Percentiles rank a stretch among this genome's conserved stretches.
phyloP scores from a whole-genome alignment of 345 rosid genomes.

The Psidium guajava region DNA sequence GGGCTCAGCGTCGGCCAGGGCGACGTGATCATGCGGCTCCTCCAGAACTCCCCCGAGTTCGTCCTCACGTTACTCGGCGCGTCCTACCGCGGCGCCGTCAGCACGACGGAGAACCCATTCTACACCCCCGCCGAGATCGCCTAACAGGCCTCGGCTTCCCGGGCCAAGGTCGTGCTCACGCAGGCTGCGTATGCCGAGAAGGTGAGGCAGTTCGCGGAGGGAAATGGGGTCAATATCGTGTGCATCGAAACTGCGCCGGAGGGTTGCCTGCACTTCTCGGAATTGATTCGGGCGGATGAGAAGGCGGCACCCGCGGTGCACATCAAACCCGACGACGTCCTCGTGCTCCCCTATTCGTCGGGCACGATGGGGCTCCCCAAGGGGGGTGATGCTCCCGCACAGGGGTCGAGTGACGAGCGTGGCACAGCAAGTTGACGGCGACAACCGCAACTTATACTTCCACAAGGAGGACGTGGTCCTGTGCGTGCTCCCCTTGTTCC shows the following conservation, averaged over 20 bases:
- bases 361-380: slow-evolving; percentile 94
- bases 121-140: slow-evolving; percentile 62
- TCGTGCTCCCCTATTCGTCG: slow-evolving; percentile 86
- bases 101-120: slow-evolving; percentile 79
- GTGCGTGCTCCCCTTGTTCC: slow-evolving; percentile 73
- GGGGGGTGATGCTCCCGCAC: slow-evolving; percentile 92
- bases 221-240: slow-evolving; percentile 20
- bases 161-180: slow-evolving; percentile 46
- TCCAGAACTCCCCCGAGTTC: slow-evolving; percentile 62
- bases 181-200: slow-evolving; percentile 46
- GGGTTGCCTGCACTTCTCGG: slow-evolving; percentile 55
- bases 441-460: slow-evolving; percentile 75
- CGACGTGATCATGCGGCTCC: slow-evolving; percentile 69
- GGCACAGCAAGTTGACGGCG: slow-evolving; percentile 92
- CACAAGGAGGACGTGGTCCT: slow-evolving; percentile 63
- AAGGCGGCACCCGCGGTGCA: slow-evolving; percentile 16
- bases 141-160: slow-evolving; percentile 56
- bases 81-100: slow-evolving; percentile 49
- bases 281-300: slow-evolving; percentile 37
- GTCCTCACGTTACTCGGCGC: slow-evolving; percentile 72
- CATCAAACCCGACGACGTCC: slow-evolving; percentile 54
- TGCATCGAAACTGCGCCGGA: slow-evolving; percentile 29
- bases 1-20: slow-evolving; percentile 42
- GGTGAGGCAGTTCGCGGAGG: slow-evolving; percentile 22
- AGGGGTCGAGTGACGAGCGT: slow-evolving; percentile 65